Percentiles rank a stretch among this genome's conserved stretches.
These are phyloP conservation scores for Cyberlindnera americana DNA, from an alignment of 805 yeast species.

Conservation along the genomic window DNA sequence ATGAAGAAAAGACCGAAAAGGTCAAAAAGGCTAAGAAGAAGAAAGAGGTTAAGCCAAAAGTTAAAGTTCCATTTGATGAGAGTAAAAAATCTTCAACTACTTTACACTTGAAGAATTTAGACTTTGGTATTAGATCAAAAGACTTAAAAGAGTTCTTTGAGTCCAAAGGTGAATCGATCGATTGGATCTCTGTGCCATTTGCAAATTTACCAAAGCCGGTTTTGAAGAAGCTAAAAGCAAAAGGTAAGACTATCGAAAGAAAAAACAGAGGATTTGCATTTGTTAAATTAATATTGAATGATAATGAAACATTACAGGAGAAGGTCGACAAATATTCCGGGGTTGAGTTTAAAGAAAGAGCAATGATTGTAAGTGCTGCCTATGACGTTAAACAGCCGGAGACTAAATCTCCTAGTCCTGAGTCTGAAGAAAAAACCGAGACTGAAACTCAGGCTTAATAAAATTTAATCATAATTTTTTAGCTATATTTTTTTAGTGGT, in stretches of 20 bases:
- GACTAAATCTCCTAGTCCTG: background rate
- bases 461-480: no score
- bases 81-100: slow-evolving; percentile 45
- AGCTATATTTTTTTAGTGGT: no score
- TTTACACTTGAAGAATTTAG: slow-evolving; percentile 58
- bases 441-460: background rate
- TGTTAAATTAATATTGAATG: slow-evolving; percentile 40
- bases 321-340: slow-evolving; percentile 73
- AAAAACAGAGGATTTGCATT: slow-evolving; percentile 64
- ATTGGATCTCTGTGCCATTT: slow-evolving; percentile 58
- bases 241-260: slow-evolving; percentile 42
- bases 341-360: slow-evolving; percentile 59
- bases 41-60: slow-evolving; percentile 19
- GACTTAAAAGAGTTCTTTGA: slow-evolving; percentile 49
- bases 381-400: slow-evolving; percentile 45
- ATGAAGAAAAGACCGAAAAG: slow-evolving; percentile 1
- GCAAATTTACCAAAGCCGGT: slow-evolving; percentile 43
- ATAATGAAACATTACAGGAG: slow-evolving; percentile 46
- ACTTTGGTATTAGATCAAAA: slow-evolving; percentile 54
- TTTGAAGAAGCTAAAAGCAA: slow-evolving; percentile 40
- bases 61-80: slow-evolving; percentile 34
- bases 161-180: slow-evolving; percentile 44
- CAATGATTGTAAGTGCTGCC: slow-evolving; percentile 67
- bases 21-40: slow-evolving; percentile 6
- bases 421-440: slow-evolving; percentile 10